These are phyloP conservation scores for Vanrija sp. DNA, from an alignment of 1,284 basidiomycete species.

Conservation along the genomic window DNA sequence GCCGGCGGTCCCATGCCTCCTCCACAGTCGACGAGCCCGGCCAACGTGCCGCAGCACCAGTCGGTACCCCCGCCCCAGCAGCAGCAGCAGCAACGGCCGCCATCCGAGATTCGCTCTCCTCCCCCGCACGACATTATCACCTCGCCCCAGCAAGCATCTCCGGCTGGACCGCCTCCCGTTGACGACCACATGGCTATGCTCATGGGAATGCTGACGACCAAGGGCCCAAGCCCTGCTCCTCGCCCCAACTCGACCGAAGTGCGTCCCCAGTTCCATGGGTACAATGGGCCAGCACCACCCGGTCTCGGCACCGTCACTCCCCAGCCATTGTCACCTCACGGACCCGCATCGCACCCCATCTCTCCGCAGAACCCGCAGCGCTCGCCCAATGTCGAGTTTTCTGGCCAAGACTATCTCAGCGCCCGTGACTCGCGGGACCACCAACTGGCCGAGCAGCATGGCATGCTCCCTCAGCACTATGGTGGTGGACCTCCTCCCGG, in stretches of 20 bases:
- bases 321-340: too few species aligned
- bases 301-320: background rate
- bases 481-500: slow-evolving; percentile 6
- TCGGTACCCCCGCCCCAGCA: slow-evolving; percentile 3
- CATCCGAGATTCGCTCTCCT: background rate
- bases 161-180: slow-evolving; percentile 3
- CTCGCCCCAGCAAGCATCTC: background rate
- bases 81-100: background rate
- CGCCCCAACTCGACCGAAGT: slow-evolving; percentile 9
- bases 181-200: slow-evolving; percentile 38
- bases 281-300: slow-evolving; percentile 7
- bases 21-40: background rate
- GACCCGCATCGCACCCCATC: background rate
- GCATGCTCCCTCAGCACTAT: slow-evolving; percentile 3
- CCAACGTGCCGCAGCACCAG: background rate
- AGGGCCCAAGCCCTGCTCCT: slow-evolving; percentile 15
- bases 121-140: background rate
- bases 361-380: slow-evolving; percentile 9
- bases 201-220: slow-evolving; percentile 39
- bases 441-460: slow-evolving; percentile 3
- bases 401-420: too few species aligned
- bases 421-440: background rate
- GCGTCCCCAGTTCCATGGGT: slow-evolving; percentile 2
- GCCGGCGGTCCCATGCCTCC: background rate
- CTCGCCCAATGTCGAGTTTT: slow-evolving; percentile 4